phyloP scores from a whole-genome alignment of 768 basidiomycete species.

The Macrolepiota dolichaula region DNA sequence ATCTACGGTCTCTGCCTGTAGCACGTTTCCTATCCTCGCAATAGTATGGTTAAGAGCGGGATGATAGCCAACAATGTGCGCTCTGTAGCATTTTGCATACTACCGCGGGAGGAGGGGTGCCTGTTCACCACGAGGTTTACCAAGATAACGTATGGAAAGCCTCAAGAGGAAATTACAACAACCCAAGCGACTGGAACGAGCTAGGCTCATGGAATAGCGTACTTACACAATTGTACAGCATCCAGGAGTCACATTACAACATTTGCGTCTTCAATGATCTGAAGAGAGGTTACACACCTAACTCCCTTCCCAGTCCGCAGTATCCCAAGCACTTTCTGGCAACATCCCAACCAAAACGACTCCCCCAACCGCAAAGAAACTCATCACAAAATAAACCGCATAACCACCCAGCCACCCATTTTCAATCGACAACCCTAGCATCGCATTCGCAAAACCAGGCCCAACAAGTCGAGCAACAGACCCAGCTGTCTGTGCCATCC shows the following conservation, averaged over 20 bases:
- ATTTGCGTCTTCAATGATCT: too few species aligned
- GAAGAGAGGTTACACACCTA: not conserved
- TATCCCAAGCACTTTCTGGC: not conserved
- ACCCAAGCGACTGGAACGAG: too few species aligned
- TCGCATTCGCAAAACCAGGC: conserved; percentile 46
- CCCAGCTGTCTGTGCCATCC: conserved; percentile 48
- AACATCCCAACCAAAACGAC: conserved; percentile 27
- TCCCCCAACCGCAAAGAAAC: conserved; percentile 30
- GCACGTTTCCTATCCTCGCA: too few species aligned
- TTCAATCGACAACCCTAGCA: conserved; percentile 51
- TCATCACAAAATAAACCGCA: conserved; percentile 43
- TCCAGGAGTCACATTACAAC: too few species aligned
- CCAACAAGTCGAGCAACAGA: conserved; percentile 52
- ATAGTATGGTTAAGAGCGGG: conserved; percentile 39
- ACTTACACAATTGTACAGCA: too few species aligned
- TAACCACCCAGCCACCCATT: conserved; percentile 47
- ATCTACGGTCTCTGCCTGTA: too few species aligned
- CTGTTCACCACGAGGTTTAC: not conserved
- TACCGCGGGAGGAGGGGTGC: not conserved
- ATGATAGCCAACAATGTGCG: not conserved
- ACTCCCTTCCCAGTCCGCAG: not conserved
- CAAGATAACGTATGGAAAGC: too few species aligned
- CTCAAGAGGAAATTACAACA: too few species aligned
- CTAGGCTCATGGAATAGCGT: too few species aligned
- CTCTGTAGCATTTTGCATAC: not conserved